Evolutionary conservation across 2,329 filamentous ascomycete species (phyloP), one percentile per base, ranked within the genome.

Genomic region (Calonectria pseudoturangicola): DNA sequence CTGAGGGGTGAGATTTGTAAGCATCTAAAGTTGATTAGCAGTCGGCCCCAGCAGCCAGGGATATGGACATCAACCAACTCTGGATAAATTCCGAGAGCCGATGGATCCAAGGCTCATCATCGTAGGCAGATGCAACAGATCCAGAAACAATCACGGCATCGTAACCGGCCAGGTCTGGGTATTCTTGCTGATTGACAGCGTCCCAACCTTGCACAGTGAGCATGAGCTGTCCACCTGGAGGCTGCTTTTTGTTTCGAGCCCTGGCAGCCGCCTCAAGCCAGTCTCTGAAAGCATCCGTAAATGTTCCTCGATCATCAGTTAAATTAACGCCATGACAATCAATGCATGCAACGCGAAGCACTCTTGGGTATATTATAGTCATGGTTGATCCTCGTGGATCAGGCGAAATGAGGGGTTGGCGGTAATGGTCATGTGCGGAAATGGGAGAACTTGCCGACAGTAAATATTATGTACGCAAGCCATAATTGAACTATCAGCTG

Each of bases 51-150:
- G 4, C 4, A 4, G 21, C 16, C 39, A 21, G 15, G 2, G 36
- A 8, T 27, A 30, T 13, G 16, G n/a, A 47, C 12, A 16, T 30
- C 9, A 15, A 16, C 25, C 10, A 33, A 63, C 58, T 39, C 43
- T 63, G 58, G 15, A 63, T 43, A 25, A 63, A 63, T 47, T 47
- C 27, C 15, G 58, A 45, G 3, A 63, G 41, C 6, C 13, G 27
- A 21, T 63, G 41, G 5, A 63, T 63, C 58, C 58, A 63, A 33
- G 41, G 25, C 41, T 63, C 18, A 10, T 63, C 58, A 7, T 63
- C 58, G 15, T 43, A 45, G 16, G 58, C 41, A 33, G 58, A 63
- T 33, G 58, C 58, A n/a, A 47, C 58, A 27, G 58, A 63, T 3
- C 58, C 58, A 13, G 58, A 45, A 25, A 63, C 33, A 21, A 63